Conservation (phyloP, 176 grass and related monocot species). For the Leersia perrieri region DNA sequence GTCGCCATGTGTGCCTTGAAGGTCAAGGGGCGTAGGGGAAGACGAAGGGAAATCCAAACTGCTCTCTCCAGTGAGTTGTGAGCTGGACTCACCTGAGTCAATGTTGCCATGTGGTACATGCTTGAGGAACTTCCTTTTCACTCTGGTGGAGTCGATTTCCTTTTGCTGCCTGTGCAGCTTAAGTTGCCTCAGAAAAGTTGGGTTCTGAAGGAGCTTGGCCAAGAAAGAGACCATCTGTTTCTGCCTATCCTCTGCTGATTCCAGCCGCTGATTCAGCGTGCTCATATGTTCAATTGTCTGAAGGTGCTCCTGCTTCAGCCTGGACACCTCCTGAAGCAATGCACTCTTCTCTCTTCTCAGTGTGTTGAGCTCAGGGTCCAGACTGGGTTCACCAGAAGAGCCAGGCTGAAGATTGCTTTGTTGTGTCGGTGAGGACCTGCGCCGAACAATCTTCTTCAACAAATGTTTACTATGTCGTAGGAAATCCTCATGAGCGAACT, state of each 20-base stretch:
- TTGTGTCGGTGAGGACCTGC: conserved; percentile 52
- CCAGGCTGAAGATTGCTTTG: conserved; percentile 48
- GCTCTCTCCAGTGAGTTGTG: conserved; percentile 16
- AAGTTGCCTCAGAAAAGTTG: conserved; percentile 54
- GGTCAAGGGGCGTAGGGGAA: neutral
- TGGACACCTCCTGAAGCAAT: conserved; percentile 61
- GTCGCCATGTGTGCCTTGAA: neutral
- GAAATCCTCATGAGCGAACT: conserved; percentile 91
- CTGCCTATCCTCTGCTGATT: conserved; percentile 70
- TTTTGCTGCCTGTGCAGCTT: conserved; percentile 54
- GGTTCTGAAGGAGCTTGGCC: conserved; percentile 69
- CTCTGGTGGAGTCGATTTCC: conserved; percentile 34
- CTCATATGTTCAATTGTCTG: conserved; percentile 67
- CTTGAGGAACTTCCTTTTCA: conserved; percentile 72
- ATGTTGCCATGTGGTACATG: conserved; percentile 33
- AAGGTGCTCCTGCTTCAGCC: conserved; percentile 65
- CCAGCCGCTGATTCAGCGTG: conserved; percentile 62
- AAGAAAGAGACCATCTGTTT: conserved; percentile 93
- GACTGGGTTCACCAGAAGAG: conserved; percentile 40
- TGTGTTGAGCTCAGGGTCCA: conserved; percentile 59
- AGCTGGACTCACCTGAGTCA: conserved; percentile 48
- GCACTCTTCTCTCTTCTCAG: conserved; percentile 58
- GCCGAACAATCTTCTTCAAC: conserved; percentile 82
- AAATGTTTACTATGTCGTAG: conserved; percentile 59
- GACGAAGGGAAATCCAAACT: conserved; percentile 16